A percentile compares a stretch with the other conserved stretches of the same genome.
Conservation (phyloP, 2,329 filamentous ascomycete genomes). For the Cytospora schulzeri region DNA sequence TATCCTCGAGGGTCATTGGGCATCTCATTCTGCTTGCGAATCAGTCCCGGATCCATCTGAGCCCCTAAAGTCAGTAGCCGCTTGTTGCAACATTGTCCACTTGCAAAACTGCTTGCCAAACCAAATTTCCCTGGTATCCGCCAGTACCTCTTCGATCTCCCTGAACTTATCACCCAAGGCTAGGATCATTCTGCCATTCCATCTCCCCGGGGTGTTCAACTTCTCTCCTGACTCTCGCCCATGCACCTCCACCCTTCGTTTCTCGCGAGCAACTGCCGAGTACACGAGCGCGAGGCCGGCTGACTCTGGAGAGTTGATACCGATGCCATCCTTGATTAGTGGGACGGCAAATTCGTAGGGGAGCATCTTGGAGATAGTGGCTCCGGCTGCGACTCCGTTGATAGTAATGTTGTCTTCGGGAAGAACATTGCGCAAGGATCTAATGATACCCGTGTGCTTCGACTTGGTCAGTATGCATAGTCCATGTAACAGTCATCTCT, state of each 20-base stretch:
- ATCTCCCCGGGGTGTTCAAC: slow-evolving; percentile 27
- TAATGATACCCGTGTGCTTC: slow-evolving; percentile 28
- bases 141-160: slow-evolving; percentile 38
- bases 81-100: slow-evolving; percentile 36
- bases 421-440: slow-evolving; percentile 36
- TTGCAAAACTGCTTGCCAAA: slow-evolving; percentile 36
- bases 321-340: slow-evolving; percentile 36
- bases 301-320: slow-evolving; percentile 37
- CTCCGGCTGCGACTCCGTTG: slow-evolving; percentile 42
- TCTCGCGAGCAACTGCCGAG: slow-evolving; percentile 40
- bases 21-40: neutral
- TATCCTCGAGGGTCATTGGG: neutral
- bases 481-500: neutral
- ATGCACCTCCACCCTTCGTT: slow-evolving; percentile 38
- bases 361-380: slow-evolving; percentile 38
- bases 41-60: neutral
- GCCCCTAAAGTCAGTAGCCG: slow-evolving; percentile 33
- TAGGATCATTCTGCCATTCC: slow-evolving; percentile 40
- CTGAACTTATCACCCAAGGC: slow-evolving; percentile 40
- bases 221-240: slow-evolving; percentile 36
- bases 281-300: slow-evolving; percentile 41
- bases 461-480: neutral
- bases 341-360: slow-evolving; percentile 36
- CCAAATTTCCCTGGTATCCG: slow-evolving; percentile 35
- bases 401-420: slow-evolving; percentile 38